These are phyloP conservation scores for Fraxinus anomala DNA, from an alignment of 257 asterid species.

Conservation along the genomic window DNA sequence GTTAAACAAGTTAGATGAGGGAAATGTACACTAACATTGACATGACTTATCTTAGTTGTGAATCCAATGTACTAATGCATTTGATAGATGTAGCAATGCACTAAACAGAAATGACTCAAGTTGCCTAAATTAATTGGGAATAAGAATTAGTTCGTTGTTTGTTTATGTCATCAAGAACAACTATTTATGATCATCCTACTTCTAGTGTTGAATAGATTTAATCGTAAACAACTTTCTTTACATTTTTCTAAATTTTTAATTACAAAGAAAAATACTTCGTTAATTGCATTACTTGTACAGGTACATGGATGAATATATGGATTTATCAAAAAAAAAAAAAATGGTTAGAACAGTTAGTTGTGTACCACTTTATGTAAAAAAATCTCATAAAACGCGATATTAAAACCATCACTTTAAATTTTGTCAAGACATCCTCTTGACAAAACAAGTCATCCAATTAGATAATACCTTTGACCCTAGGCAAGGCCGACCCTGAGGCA, in stretches of 20 bases:
- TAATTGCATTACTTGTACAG: no score
- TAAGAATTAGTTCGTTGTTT: not conserved
- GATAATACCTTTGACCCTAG: not conserved
- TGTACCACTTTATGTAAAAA: not conserved
- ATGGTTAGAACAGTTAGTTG: not conserved
- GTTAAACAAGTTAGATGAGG: not conserved
- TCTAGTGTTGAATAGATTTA: not conserved
- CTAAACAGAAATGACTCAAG: not conserved
- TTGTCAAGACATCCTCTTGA: conserved; percentile 6
- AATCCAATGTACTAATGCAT: not conserved
- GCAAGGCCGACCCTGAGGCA: no score
- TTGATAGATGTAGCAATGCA: not conserved
- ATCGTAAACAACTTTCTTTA: not conserved
- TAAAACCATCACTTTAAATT: not conserved
- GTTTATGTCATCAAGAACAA: not conserved
- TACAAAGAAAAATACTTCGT: no score
- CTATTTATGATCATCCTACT: not conserved
- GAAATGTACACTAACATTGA: not conserved
- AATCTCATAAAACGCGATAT: conserved; percentile 5
- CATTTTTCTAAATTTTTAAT: no score
- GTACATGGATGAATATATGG: no score
- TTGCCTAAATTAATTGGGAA: not conserved
- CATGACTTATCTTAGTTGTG: not conserved
- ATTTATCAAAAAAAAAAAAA: no score
- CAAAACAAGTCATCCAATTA: not conserved